These are phyloP conservation scores for Phytophthora hybrid DNA, from an alignment of 352 stramenopile genomes.

Conservation along the genomic window DNA sequence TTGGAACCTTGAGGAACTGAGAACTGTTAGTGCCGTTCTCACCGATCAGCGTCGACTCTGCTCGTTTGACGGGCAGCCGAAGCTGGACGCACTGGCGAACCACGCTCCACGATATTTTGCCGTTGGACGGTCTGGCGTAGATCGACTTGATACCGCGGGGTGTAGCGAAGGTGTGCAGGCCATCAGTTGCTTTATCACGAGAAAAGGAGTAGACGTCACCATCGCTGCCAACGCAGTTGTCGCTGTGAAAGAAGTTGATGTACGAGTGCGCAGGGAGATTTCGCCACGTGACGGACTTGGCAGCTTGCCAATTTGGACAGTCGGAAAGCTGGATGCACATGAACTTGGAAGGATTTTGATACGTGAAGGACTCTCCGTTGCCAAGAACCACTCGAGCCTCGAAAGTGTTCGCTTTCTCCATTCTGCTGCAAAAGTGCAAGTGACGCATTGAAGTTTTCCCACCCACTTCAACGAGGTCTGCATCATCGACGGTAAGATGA, in stretches of 20 bases:
- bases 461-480: too few relatives aligned
- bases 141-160: neutral
- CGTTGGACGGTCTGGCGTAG: neutral
- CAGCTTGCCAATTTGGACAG: constrained; percentile 5
- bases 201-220: neutral
- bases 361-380: constrained; percentile 5
- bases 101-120: neutral
- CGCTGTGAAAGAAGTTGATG: constrained; percentile 10
- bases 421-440: neutral
- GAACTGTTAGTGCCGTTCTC: neutral
- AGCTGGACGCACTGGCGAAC: neutral
- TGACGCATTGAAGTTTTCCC: too few relatives aligned
- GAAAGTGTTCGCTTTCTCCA: constrained; percentile 10
- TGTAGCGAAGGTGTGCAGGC: constrained; percentile 1
- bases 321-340: constrained; percentile 9
- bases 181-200: neutral
- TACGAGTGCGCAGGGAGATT: constrained; percentile 6
- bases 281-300: constrained; percentile 6
- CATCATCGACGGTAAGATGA: too few relatives aligned
- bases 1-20: too few relatives aligned
- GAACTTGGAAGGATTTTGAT: neutral
- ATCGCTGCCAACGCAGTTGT: neutral
- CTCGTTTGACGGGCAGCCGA: neutral
- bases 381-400: constrained; percentile 10
- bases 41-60: neutral